These are phyloP conservation scores for Podospora anserina DNA, from an alignment of 495 filamentous ascomycete genomes.

Conservation along the genomic window DNA sequence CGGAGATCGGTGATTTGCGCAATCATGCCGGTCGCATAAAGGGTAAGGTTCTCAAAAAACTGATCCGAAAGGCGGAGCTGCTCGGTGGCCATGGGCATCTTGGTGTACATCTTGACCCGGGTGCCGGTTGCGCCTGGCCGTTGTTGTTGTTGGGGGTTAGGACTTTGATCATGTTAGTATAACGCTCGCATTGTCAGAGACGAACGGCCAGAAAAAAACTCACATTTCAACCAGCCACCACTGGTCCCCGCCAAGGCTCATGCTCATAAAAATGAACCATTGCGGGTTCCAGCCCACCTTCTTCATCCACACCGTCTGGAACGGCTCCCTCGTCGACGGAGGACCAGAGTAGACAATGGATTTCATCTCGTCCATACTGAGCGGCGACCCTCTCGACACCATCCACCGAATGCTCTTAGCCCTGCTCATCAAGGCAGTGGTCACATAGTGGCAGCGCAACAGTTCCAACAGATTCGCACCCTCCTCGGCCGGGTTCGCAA, in stretches of 20 bases:
- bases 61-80: constrained; percentile 33
- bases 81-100: constrained; percentile 38
- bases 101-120: constrained; percentile 32
- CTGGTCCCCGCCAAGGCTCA: constrained; percentile 68
- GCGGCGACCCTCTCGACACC: constrained; percentile 46
- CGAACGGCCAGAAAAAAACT: constrained; percentile 28
- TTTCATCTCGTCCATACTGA: constrained; percentile 57
- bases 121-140: constrained; percentile 17
- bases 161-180: not conserved
- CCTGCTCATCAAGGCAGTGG: constrained; percentile 61
- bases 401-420: constrained; percentile 62
- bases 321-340: constrained; percentile 41
- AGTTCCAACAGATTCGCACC: constrained; percentile 50
- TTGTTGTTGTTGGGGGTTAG: constrained; percentile 9
- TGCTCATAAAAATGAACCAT: constrained; percentile 67
- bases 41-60: constrained; percentile 41
- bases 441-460: constrained; percentile 55
- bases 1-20: constrained; percentile 45
- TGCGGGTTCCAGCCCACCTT: constrained; percentile 58
- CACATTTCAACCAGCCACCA: constrained; percentile 72
- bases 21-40: constrained; percentile 41
- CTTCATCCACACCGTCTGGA: constrained; percentile 62
- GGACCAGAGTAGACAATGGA: constrained; percentile 50
- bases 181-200: not conserved
- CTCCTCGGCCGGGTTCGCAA: constrained; percentile 53